These are phyloP conservation scores for Coemansia sp. DNA, from an alignment of 192 early-diverging fungal genomes.

Conservation along the genomic window DNA sequence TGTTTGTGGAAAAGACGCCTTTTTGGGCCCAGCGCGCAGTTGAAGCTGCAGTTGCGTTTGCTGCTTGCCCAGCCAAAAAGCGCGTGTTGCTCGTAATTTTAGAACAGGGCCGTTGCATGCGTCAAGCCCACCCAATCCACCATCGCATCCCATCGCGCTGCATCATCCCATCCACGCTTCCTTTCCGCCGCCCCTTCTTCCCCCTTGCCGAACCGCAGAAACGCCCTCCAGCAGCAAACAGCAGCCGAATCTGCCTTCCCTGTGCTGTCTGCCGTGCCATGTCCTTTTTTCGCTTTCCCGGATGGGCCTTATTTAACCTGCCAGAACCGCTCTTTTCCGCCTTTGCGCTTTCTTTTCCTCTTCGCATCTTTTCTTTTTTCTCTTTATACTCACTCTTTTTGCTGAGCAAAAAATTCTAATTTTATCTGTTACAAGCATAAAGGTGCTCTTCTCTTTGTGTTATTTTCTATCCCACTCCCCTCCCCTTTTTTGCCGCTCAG, in stretches of 20 bases:
- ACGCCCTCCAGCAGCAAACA: background rate
- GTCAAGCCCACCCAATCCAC: background rate
- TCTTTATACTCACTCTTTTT: constrained; percentile 28
- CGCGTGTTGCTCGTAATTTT: constrained; percentile 9
- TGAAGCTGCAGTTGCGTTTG: background rate
- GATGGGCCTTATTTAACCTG: constrained; percentile 30
- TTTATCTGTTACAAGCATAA: constrained; percentile 34
- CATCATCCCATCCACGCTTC: constrained; percentile 1
- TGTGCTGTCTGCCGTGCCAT: background rate
- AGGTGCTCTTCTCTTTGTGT: background rate
- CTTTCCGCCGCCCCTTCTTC: background rate
- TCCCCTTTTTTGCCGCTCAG: constrained; percentile 3
- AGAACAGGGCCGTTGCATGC: background rate
- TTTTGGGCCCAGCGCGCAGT: constrained; percentile 16
- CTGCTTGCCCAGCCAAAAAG: background rate
- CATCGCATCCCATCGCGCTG: constrained; percentile 8
- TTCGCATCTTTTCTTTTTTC: constrained; percentile 16
- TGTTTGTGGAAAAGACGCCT: constrained; percentile 19
- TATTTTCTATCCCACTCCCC: background rate
- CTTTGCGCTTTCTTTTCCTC: constrained; percentile 12
- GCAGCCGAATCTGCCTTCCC: background rate
- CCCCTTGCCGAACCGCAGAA: background rate
- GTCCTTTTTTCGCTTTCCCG: constrained; percentile 4
- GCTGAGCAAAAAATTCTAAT: constrained; percentile 40
- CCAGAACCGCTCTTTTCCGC: constrained; percentile 5